Evolutionary conservation across 345 rosid species (phyloP).

Genomic region (Eucalyptus sideroxylon): DNA sequence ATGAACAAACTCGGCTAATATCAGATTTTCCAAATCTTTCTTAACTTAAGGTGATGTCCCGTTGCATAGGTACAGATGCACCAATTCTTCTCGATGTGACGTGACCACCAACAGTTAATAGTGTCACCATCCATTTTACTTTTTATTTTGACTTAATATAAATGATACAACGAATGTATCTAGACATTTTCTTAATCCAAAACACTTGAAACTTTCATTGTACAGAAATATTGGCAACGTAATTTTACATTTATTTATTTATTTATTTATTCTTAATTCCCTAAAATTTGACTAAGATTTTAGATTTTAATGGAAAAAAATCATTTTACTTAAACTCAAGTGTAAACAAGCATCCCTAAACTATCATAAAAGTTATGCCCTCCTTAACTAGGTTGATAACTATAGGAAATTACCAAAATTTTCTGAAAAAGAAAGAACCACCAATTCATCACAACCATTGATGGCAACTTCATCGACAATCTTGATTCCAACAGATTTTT

Average conservation of each 20-base stretch:
- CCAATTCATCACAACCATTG: background rate
- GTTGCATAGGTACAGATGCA: background rate
- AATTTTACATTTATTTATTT: background rate
- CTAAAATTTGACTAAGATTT: background rate
- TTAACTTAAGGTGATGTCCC: background rate
- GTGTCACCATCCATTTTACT: background rate
- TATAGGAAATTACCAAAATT: background rate
- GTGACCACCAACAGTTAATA: background rate
- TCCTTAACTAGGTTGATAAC: background rate
- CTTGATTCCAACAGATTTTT: background rate
- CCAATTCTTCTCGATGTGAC: background rate
- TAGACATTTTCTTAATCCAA: background rate
- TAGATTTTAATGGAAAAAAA: background rate
- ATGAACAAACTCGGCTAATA: background rate
- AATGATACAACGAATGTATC: background rate
- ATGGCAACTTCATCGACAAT: background rate
- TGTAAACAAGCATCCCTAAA: background rate
- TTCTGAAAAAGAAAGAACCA: background rate
- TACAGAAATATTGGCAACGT: background rate
- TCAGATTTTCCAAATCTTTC: background rate
- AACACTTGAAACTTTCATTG: background rate
- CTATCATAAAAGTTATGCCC: background rate
- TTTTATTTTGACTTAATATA: background rate
- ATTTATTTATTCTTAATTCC: background rate
- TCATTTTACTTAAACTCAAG: background rate